Evolutionary conservation across 2,329 filamentous ascomycete genomes (phyloP), one percentile per base, ranked within the genome.

Genomic region (Colletotrichum salicis): DNA sequence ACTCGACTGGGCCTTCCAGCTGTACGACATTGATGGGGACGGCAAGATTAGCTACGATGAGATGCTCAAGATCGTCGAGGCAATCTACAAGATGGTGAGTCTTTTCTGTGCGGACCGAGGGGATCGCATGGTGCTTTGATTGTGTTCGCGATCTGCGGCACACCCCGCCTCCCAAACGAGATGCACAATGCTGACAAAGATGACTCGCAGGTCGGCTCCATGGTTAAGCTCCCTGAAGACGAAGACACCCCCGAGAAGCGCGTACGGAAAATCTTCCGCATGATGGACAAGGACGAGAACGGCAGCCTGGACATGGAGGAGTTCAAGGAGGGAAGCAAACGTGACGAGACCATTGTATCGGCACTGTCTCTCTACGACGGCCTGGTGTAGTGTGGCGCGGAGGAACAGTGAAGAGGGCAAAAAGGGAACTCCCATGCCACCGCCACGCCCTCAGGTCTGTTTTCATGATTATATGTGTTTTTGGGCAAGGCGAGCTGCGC

Each of bases 241-340:
- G 96, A 99, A 86, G 96, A 99, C 84, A 99, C 96, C 69, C 96
- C 96, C 22, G 96, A 98, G 88, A 99, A 99, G 87, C 93, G 96
- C 75, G 96, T 99, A 74, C 91, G 89, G 84, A 99, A 99, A 88
- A 98, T 99, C 83, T 99, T 99, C 88, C 89, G 93, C 79, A 98
- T 98, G 96, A 99, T 99, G 96, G 96, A 99, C 87, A 99, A 99
- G 89, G 96, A 99, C 82, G 96, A 98, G 86, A 98, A 98, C 81
- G 96, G 96, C 77, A 97, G 94, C 80, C 86, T 99, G 78, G 96
- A 98, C 82, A 96, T 98, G 89, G 93, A 95, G 73, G 96, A 99
- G 82, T 99, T 99, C 88, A 98, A 98, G 86, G 96, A 99, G 85
- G 96, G 96, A 76, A 97, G 95, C 86, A 98, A 98, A 87, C 93